Evolutionary conservation across 2,329 filamentous ascomycete genomes (phyloP), one percentile per base, ranked within the genome.

Genomic region (Penicillium palitans): DNA sequence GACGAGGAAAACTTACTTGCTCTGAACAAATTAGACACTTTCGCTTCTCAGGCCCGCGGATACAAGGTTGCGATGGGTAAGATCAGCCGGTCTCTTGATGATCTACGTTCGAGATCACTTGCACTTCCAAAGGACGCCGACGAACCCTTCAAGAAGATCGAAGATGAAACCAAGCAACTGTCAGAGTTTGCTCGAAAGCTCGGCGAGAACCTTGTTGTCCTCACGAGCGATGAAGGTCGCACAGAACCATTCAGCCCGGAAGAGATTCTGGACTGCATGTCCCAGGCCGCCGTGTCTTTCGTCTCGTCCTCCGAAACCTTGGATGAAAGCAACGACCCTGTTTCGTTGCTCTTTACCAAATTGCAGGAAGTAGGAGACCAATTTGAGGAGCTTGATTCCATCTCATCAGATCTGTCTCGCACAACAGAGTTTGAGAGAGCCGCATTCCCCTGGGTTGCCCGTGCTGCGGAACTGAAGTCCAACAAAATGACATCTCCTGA

Each of bases 41-140:
- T 92, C 55, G 84, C 92, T 59, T 86, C 85, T 15, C 88, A 92
- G 68, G 90, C 90, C 8, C 85, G 93, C 60, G 92, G 90, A 70
- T 84, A 89, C 56, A 96, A 96, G 80, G 90, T 96, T 35, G 83
- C 93, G 49, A 86, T 90, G 48, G 85, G 87, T 56, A 96, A 96
- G 78, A 85, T 90, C 6, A 83, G 90, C 42, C 86, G 89, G 52
- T 86, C 90, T 19, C 78, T 96, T 13, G 86, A 91, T 60, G 92
- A 96, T 57, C 83, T 96, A 55, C 87, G 88, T 72, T 82, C 85
- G 3, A 82, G 92, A 51, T 93, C 88, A 7, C 79, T 96, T 52
- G 89, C 90, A 19, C 80, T 96, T 40, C 82, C 85, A 29, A 84
- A 85, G 3, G 87, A 91, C 37, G 89, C 87, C 2, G 78, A 82